These are phyloP conservation scores for Flagelloscypha sp. DNA, from an alignment of 768 basidiomycete genomes.

Conservation along the genomic window DNA sequence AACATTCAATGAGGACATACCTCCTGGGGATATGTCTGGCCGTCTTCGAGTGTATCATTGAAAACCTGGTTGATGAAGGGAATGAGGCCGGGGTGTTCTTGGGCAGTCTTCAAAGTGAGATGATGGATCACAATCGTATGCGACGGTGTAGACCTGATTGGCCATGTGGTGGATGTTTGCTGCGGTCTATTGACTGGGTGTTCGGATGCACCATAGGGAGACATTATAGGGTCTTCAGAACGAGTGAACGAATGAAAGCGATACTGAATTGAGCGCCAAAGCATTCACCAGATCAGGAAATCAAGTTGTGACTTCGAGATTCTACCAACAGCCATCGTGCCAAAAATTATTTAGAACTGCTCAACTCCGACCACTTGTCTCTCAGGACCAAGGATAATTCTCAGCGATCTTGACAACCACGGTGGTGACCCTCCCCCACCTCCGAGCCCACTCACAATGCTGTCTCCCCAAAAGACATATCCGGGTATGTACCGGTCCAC, in stretches of 20 bases:
- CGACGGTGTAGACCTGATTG: no score
- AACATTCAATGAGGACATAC: no score
- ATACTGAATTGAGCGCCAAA: not conserved
- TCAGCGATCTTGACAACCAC: no score
- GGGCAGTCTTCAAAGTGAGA: conserved; percentile 35
- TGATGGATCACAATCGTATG: conserved; percentile 44
- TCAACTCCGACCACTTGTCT: no score
- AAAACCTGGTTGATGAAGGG: conserved; percentile 57
- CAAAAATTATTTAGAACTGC: no score
- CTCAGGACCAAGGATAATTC: no score
- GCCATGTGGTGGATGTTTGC: conserved; percentile 46
- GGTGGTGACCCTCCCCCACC: no score
- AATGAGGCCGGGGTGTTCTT: conserved; percentile 39
- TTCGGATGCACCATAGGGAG: conserved; percentile 62
- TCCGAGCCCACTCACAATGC: no score
- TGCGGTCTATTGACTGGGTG: conserved; percentile 17
- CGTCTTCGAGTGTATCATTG: conserved; percentile 65
- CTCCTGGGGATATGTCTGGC: conserved; percentile 84
- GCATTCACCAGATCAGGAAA: no score
- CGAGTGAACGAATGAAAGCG: not conserved
- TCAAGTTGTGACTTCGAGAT: no score
- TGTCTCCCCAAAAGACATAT: conserved; percentile 78
- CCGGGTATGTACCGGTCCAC: conserved; percentile 92
- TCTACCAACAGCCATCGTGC: no score
- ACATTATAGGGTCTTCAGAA: conserved; percentile 33